Percentiles rank a stretch among this genome's conserved stretches.
Evolutionary conservation across 2,329 filamentous ascomycete species (phyloP).

Genomic region (Zymoseptoria brevis): DNA sequence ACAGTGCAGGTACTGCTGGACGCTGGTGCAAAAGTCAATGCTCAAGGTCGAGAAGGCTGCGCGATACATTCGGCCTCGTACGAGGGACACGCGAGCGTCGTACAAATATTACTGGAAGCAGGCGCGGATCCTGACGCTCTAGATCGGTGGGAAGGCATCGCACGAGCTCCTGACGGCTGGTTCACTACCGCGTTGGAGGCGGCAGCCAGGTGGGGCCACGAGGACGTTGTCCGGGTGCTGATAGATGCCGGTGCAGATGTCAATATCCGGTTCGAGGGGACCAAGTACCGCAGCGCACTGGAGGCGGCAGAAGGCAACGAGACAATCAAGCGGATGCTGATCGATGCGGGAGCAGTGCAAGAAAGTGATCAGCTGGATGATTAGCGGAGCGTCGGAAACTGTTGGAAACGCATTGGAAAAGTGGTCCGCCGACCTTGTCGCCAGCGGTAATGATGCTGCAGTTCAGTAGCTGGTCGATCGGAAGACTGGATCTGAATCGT

Average conservation of each 20-base stretch:
- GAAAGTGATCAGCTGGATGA: not conserved
- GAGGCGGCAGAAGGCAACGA: slow-evolving; percentile 15
- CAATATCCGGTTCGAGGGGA: slow-evolving; percentile 11
- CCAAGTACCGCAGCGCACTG: slow-evolving; percentile 14
- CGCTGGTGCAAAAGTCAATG: slow-evolving; percentile 15
- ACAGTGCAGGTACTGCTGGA: slow-evolving; percentile 13
- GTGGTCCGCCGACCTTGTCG: not conserved
- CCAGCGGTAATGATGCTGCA: not conserved
- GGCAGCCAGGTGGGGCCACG: slow-evolving; percentile 6
- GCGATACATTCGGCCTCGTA: slow-evolving; percentile 7
- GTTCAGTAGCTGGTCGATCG: not conserved
- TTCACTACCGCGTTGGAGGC: slow-evolving; percentile 3
- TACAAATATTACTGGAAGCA: slow-evolving; percentile 11
- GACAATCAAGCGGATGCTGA: slow-evolving; percentile 9
- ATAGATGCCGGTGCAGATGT: slow-evolving; percentile 15
- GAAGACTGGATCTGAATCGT: too few species aligned
- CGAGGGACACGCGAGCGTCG: slow-evolving; percentile 6
- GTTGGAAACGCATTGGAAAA: too few species aligned
- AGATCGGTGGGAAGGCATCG: not conserved
- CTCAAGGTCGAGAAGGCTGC: slow-evolving; percentile 4
- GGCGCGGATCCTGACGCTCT: slow-evolving; percentile 10
- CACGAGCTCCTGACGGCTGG: not conserved
- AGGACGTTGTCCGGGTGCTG: slow-evolving; percentile 6
- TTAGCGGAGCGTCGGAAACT: too few species aligned
- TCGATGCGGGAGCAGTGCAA: slow-evolving; percentile 10